Evolutionary conservation across 352 stramenopile genomes (phyloP).

Genomic region (Globisporangium echinulatum): DNA sequence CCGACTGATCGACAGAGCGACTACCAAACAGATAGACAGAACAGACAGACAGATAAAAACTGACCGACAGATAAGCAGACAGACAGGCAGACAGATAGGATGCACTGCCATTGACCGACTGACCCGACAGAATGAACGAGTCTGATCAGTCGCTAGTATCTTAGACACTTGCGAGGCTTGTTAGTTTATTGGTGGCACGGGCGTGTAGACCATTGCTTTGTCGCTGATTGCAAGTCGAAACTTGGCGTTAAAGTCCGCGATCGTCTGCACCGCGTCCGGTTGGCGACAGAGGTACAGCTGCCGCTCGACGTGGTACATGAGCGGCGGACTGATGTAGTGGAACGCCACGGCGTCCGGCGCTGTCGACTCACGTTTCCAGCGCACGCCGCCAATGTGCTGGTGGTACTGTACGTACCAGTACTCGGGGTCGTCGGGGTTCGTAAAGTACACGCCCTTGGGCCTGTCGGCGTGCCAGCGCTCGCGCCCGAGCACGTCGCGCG

Average conservation of each 20-base stretch:
- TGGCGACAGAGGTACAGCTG: slow-evolving; percentile 63
- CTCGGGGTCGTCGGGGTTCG: slow-evolving; percentile 36
- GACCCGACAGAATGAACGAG: background rate
- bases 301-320: slow-evolving; percentile 80
- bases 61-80: background rate
- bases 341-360: slow-evolving; percentile 68
- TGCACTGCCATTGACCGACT: background rate
- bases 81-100: background rate
- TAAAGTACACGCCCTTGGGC: slow-evolving; percentile 60
- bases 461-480: slow-evolving; percentile 77
- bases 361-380: slow-evolving; percentile 35
- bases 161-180: too few species aligned
- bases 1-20: background rate
- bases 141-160: background rate
- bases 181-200: slow-evolving; percentile 18
- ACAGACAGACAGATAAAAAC: background rate
- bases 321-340: slow-evolving; percentile 60
- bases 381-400: slow-evolving; percentile 55
- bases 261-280: slow-evolving; percentile 31
- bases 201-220: slow-evolving; percentile 34
- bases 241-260: slow-evolving; percentile 49
- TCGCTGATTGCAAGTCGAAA: slow-evolving; percentile 44
- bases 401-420: slow-evolving; percentile 79
- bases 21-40: background rate
- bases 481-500: slow-evolving; percentile 51